Evolutionary conservation across 1,284 basidiomycete species (phyloP), one percentile per base, ranked within the genome.

Genomic region (Paramarasmius palmivorus): DNA sequence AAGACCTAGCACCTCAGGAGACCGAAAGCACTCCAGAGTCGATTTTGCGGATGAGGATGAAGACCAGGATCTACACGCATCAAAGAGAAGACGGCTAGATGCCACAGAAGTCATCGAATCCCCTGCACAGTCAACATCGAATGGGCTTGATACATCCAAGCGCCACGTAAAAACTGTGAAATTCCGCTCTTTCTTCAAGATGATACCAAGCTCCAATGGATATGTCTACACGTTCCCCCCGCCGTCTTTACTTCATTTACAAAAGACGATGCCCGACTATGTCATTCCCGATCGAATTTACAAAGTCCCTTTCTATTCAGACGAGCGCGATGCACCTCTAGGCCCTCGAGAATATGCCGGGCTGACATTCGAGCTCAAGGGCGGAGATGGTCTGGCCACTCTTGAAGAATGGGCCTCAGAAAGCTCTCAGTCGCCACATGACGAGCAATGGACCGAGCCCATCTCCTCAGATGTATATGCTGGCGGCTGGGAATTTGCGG

Each of bases 301-400:
- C 67, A 80, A 76, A 19, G 75, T 82, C 19, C 92, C 95, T 0
- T 89, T 82, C 67, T 98, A 93, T 66, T 92, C 91, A 2, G 81
- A 85, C 51, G 77, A 79, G 9, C 63, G 63, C 2, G 96, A 98
- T 65, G 81, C 88, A 0, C 90, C 93, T 0, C 76, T 80, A 38
- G 72, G 74, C 14, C 73, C 88, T 0, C 79, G 86, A 61, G 90
- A 94, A 67, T 95, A 91, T 64, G 94, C 86, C 12, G 95, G 94
- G 0, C 70, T 92, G 1, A 68, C 83, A 23, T 96, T 90, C 67
- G 75, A 79, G 40, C 73, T 96, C 17, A 86, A 86, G 62, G 81
- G 85, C 7, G 80, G 81, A 2, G 71, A 73, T 36, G 82, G 82
- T 7, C 68, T 87, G 4, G 64, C 67, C 29, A 65, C 65, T 35